Base-by-base conservation (phyloP, 2,329 filamentous ascomycete genomes). In the Colletotrichum incanum region DNA sequence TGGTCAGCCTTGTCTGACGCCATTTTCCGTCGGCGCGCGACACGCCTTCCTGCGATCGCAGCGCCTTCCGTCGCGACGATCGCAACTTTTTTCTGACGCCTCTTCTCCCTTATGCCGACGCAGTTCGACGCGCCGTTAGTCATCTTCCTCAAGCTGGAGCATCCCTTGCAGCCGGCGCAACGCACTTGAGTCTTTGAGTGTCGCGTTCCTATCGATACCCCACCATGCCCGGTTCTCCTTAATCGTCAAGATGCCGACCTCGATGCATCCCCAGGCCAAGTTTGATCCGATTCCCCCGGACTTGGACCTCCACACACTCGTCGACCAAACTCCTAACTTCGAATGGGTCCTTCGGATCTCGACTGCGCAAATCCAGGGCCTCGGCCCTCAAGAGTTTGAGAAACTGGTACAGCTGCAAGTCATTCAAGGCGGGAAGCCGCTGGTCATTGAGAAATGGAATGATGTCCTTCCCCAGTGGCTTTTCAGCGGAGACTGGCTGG, bases 251-350 rank as follows among this genome's bases (percentile, higher is more conserved):
- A 98, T 98, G 95, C 93, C 94, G 66, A 84, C 87, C 20, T 88
- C 93, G 18, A 86, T 92, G 71, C 91, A 95, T 77, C 94, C 94
- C 0, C 92, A 94, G 79, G 94, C 95, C 20, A 94, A 95, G 63
- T 98, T 98, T 81, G 94, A 97, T 81, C 95, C 96, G 1, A 93
- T 98, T 58, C 90, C 95, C 0, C 95, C 95, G 0, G 91, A 96
- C 78, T 90, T 98, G 69, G 93, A 98, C 79, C 86, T 98, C 20
- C 85, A 90, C 49, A 84, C 85, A 1, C 86, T 98, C 1, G 94
- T 98, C 20, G 92, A 96, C 69, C 88, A 88, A 11, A 93, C 93
- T 0, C 87, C 92, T 2, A 98, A 97, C 78, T 97, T 99, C 78
- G 91, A 95, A 81, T 96, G 93, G 89, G 95, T 93, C 9, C 90